These are phyloP conservation scores for Coccomyxa subellipsoidea DNA, from an alignment of 163 green algal genomes.

Conservation along the genomic window DNA sequence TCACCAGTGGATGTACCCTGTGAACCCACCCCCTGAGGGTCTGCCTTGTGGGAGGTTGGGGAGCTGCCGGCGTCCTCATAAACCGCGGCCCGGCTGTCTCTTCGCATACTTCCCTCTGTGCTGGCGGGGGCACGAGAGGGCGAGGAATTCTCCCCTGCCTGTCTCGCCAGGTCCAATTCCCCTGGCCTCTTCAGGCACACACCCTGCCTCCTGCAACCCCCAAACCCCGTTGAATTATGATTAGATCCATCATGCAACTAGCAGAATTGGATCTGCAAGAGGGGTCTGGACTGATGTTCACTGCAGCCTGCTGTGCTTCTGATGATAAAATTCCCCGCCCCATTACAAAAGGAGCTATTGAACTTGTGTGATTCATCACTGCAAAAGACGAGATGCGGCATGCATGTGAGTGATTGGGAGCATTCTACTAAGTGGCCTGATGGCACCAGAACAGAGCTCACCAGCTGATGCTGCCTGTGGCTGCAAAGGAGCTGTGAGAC, in stretches of 20 bases:
- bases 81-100: not conserved
- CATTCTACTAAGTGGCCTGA: too few relatives aligned
- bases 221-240: not conserved
- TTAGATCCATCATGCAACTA: too few relatives aligned
- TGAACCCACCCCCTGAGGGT: not conserved
- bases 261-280: too few relatives aligned
- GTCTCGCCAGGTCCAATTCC: not conserved
- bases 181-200: not conserved
- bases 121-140: not conserved
- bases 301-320: too few relatives aligned
- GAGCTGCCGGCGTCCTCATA: not conserved
- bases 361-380: too few relatives aligned
- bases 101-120: not conserved
- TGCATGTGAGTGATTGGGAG: too few relatives aligned
- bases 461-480: not conserved
- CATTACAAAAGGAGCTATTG: too few relatives aligned
- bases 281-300: too few relatives aligned
- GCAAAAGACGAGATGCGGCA: too few relatives aligned
- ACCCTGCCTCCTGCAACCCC: not conserved
- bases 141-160: not conserved
- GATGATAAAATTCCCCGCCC: too few relatives aligned
- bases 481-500: not conserved
- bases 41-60: not conserved
- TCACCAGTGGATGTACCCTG: not conserved
- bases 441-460: not conserved